Percentiles rank a stretch among this genome's conserved stretches.
These are phyloP conservation scores for Scytalidium lignicola DNA, from an alignment of 2,329 filamentous ascomycete species.

Conservation along the genomic window DNA sequence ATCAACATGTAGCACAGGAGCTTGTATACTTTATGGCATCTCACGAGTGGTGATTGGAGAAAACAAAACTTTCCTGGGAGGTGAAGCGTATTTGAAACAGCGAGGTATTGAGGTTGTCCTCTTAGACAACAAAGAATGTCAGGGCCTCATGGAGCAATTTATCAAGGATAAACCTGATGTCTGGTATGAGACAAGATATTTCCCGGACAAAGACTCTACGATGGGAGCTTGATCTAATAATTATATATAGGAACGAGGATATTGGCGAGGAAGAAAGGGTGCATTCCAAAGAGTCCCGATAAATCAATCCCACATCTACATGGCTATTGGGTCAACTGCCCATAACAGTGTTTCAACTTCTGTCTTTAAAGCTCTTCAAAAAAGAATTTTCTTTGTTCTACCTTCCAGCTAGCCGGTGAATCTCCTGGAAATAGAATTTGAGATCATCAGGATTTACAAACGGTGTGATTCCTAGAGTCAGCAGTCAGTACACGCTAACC, in stretches of 20 bases:
- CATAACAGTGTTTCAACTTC: neutral
- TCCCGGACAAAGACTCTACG: constrained; percentile 1
- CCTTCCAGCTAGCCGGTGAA: constrained; percentile 62
- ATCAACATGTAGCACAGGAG: constrained; percentile 52
- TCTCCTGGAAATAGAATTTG: constrained; percentile 89
- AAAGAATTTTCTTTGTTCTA: no score
- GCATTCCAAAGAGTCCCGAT: constrained; percentile 30
- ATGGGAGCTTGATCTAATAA: neutral
- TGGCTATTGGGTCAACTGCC: no score
- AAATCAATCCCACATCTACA: neutral
- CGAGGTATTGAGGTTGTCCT: constrained; percentile 71
- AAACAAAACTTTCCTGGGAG: constrained; percentile 69
- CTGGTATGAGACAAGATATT: constrained; percentile 44
- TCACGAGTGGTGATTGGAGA: constrained; percentile 71
- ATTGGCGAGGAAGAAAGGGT: constrained; percentile 45
- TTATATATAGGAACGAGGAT: constrained; percentile 48
- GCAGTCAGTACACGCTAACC: constrained; percentile 15
- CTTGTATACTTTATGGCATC: constrained; percentile 71
- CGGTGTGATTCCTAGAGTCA: constrained; percentile 77
- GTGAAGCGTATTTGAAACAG: constrained; percentile 63
- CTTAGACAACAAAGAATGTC: constrained; percentile 59
- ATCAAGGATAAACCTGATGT: constrained; percentile 67
- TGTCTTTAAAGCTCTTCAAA: neutral
- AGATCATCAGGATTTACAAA: constrained; percentile 91
- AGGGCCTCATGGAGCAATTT: constrained; percentile 65